phyloP scores from a whole-genome alignment of 2,329 filamentous ascomycete species.

The Chrysosporium keratinophilum region DNA sequence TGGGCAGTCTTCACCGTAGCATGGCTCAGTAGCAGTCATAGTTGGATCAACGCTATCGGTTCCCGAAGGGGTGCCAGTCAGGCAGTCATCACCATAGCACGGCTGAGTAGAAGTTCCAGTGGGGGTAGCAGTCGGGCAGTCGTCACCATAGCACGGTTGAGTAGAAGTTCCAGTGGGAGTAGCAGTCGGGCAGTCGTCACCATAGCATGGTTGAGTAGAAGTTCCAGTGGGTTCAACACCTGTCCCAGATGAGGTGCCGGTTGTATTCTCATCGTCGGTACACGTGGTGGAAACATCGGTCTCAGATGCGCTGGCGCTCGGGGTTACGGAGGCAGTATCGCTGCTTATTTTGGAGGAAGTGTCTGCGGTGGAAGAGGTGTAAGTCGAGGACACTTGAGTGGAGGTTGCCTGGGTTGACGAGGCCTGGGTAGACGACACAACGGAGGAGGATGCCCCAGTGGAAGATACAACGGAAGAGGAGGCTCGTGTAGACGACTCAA shows the following conservation, averaged over 20 bases:
- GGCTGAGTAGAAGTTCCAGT: too few relatives aligned
- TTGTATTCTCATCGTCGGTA: neutral
- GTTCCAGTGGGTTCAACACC: neutral
- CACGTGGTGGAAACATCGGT: neutral
- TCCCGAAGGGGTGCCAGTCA: too few relatives aligned
- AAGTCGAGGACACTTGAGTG: neutral
- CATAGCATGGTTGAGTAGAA: neutral
- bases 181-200: constrained; percentile 1
- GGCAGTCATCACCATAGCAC: too few relatives aligned
- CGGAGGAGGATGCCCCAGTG: too few relatives aligned
- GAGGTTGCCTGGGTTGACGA: too few relatives aligned
- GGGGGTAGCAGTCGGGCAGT: neutral
- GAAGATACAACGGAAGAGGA: too few relatives aligned
- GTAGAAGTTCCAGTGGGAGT: neutral
- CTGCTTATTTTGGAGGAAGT: neutral
- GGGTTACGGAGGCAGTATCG: neutral
- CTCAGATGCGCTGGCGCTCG: neutral
- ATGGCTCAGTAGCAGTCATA: too few relatives aligned
- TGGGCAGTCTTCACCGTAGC: neutral
- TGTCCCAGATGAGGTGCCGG: neutral
- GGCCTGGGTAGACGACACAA: too few relatives aligned
- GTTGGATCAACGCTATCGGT: too few relatives aligned
- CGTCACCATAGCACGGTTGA: neutral
- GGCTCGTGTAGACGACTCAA: too few relatives aligned
- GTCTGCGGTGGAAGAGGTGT: neutral